phyloP scores from a whole-genome alignment of 176 grass and related monocot genomes.

The Phoenix roebelenii region DNA sequence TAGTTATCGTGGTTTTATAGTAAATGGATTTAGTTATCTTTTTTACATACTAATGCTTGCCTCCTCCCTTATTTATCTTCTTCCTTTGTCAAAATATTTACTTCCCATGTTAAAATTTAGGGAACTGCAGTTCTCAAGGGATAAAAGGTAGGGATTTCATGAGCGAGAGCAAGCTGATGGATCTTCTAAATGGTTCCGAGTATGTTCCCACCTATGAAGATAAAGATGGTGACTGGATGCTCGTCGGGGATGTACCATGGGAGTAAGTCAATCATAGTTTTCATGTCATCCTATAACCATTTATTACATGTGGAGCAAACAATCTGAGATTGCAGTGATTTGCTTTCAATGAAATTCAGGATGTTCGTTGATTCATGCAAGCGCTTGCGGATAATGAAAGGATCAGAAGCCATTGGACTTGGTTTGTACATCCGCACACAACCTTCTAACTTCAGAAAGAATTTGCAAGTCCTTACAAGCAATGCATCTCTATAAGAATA shows the following conservation, averaged over 20 bases:
- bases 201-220: constrained; percentile 21
- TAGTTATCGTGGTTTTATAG: too few relatives aligned
- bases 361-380: constrained; percentile 20
- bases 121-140: constrained; percentile 52
- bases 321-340: too few relatives aligned
- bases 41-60: too few relatives aligned
- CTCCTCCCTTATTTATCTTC: too few relatives aligned
- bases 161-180: constrained; percentile 21
- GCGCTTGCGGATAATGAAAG: constrained; percentile 22
- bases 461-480: too few relatives aligned
- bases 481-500: too few relatives aligned
- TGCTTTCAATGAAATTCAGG: constrained; percentile 1
- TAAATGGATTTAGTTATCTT: too few relatives aligned
- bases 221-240: constrained; percentile 21
- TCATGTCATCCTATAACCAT: background rate
- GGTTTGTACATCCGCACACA: background rate
- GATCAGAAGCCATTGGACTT: constrained; percentile 14
- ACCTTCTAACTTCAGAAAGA: too few relatives aligned
- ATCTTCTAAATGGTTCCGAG: constrained; percentile 12
- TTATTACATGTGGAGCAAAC: too few relatives aligned
- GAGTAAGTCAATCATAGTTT: constrained; percentile 5
- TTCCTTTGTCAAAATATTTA: background rate
- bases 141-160: constrained; percentile 37
- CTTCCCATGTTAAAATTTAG: constrained; percentile 16
- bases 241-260: constrained; percentile 19